Evolutionary conservation across 1,284 basidiomycete species (phyloP).

Genomic region (Microbotryum saponariae): DNA sequence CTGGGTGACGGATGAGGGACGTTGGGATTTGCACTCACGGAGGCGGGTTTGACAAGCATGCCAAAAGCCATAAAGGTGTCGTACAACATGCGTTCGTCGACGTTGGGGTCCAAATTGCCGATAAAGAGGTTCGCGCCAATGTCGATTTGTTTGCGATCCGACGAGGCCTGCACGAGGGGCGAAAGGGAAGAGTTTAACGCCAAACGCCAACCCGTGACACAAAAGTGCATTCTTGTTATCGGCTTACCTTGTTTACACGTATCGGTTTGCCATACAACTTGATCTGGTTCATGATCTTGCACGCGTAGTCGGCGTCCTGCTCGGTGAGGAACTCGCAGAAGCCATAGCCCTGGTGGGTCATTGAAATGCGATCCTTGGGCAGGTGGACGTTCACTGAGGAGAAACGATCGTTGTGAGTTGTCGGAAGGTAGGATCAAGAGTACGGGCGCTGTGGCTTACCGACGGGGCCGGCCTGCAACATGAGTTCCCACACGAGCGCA

Average conservation of each 20-base stretch:
- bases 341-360: conserved; percentile 96
- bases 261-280: conserved; percentile 98
- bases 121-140: conserved; percentile 97
- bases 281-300: conserved; percentile 99
- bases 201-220: conserved; percentile 6
- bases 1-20: neutral
- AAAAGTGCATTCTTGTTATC: neutral
- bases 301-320: conserved; percentile 97
- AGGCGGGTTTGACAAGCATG: conserved; percentile 84
- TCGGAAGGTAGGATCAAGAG: neutral
- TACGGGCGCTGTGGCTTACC: conserved; percentile 52
- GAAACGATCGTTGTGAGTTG: neutral
- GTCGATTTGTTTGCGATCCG: conserved; percentile 94
- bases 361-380: conserved; percentile 98
- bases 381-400: conserved; percentile 85
- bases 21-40: conserved; percentile 51
- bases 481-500: conserved; percentile 93
- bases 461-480: conserved; percentile 96
- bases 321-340: conserved; percentile 98
- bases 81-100: conserved; percentile 85
- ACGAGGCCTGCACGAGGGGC: conserved; percentile 60
- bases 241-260: conserved; percentile 72
- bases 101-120: conserved; percentile 85
- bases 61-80: conserved; percentile 96
- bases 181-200: conserved; percentile 17